Percentiles rank a stretch among this genome's conserved stretches.
Conservation (phyloP, 495 filamentous ascomycete genomes). For the Trichoderma erinaceum region DNA sequence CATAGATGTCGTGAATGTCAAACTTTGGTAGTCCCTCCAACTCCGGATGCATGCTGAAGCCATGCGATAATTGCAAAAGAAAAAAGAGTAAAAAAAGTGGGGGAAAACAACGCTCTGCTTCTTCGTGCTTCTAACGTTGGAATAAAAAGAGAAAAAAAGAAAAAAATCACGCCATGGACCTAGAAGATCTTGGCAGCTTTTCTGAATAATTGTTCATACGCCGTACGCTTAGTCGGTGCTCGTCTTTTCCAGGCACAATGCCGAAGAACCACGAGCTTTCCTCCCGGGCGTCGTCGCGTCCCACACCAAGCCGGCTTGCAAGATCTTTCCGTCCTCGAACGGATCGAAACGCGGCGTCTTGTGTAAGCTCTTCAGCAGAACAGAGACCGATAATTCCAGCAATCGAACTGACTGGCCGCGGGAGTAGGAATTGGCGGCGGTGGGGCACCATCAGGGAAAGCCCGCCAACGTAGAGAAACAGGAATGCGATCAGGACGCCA, state of each 20-base stretch:
- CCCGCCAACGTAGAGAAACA: conserved; percentile 56
- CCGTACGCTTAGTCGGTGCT: conserved; percentile 3
- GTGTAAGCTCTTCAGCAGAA: conserved; percentile 59
- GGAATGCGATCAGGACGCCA: conserved; percentile 59
- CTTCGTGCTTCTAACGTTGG: neutral
- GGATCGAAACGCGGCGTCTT: conserved; percentile 54
- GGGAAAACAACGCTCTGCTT: neutral
- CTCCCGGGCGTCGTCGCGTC: neutral
- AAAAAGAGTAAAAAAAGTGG: neutral
- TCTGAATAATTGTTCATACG: conserved; percentile 9
- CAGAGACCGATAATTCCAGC: conserved; percentile 74
- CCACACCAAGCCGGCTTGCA: conserved; percentile 9
- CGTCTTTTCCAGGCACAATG: neutral
- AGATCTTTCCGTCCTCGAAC: conserved; percentile 2
- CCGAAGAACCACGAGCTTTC: conserved; percentile 16
- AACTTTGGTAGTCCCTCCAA: neutral
- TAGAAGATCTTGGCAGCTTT: conserved; percentile 1
- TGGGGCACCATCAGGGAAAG: conserved; percentile 47
- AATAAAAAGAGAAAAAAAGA: neutral
- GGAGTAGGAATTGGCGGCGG: conserved; percentile 51
- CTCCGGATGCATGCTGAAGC: neutral
- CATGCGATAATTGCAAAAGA: neutral
- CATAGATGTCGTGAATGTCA: neutral
- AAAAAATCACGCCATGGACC: conserved; percentile 9
- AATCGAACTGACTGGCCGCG: conserved; percentile 62